Conservation (phyloP, 768 basidiomycete genomes). For the Boletus coccyginus region DNA sequence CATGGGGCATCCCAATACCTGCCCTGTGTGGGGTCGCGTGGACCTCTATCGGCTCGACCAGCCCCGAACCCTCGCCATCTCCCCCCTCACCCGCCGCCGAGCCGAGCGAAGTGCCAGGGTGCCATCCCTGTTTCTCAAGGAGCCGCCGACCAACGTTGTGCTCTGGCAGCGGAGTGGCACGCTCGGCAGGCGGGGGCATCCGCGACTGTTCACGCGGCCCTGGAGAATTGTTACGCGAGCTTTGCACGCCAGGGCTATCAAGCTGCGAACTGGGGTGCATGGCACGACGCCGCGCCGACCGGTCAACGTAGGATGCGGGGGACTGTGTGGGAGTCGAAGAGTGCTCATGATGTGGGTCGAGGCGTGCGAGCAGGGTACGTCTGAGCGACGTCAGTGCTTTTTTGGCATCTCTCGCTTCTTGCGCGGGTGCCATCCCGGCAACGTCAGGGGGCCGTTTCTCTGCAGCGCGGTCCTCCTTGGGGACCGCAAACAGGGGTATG, state of each 20-base stretch:
- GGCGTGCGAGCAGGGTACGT: constrained; percentile 58
- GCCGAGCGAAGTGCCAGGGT: constrained; percentile 52
- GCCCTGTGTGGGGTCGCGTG: constrained; percentile 42
- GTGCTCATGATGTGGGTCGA: constrained; percentile 26
- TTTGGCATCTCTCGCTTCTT: constrained; percentile 49
- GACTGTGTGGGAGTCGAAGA: constrained; percentile 2
- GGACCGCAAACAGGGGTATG: constrained; percentile 50
- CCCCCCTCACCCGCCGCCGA: background rate
- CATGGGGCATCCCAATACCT: constrained; percentile 50
- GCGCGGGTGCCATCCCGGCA: constrained; percentile 3
- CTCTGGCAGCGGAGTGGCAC: constrained; percentile 44
- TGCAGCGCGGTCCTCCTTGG: constrained; percentile 10
- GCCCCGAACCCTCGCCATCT: constrained; percentile 19
- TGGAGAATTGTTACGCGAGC: constrained; percentile 21
- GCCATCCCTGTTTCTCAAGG: constrained; percentile 75
- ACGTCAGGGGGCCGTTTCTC: constrained; percentile 23
- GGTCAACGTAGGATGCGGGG: constrained; percentile 50
- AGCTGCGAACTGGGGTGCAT: constrained; percentile 49
- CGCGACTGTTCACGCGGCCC: constrained; percentile 19
- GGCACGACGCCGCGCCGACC: constrained; percentile 68
- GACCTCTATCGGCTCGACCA: constrained; percentile 59
- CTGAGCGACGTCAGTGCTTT: constrained; percentile 65
- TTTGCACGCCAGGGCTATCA: constrained; percentile 51
- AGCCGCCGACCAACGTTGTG: constrained; percentile 68
- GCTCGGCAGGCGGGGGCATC: constrained; percentile 17